Evolutionary conservation across 306 rosid genomes (phyloP), one percentile per base, ranked within the genome.

Genomic region (Boehmeria nivea): DNA sequence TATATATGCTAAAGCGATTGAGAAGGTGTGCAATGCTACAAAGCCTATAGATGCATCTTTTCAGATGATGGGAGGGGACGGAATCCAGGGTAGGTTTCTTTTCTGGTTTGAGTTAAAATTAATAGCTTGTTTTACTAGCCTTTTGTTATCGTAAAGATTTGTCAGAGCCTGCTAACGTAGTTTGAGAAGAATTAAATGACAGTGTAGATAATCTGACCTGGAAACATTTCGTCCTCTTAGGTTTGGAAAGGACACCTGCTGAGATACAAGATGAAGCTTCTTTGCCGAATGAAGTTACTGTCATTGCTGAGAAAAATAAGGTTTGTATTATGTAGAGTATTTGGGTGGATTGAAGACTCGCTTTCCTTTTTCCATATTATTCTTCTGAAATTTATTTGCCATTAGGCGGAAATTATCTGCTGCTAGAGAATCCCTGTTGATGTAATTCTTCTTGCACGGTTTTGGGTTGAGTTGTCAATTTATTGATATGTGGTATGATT

Each of bases 301-400:
- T 27, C 39, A 54, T 37, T 71, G 56, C 67, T 18, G 82, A 77
- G 64, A 78, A 66, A 73, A 84, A 64, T 71, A 73, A 86, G 97
- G 97, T 89, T 57, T 50, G 33, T 22, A 49, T 55, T 53, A 40
- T 23, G 72, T 46, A 51, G 61, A 57, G 56, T 54, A 12, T 43
- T 46, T 37, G 27, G 37, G 53, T 73, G 54, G 46, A 23, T 15
- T 12, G 3, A 8, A 26, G 48, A 15, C 8, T 43, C 16, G 7
- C 22, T 24, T 22, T 12, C 13, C 23, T 6, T 12, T 48, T 12
- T 3, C 40, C 37, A 38, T 18, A 26, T 9, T 23, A 37, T 12
- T 37, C 10, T 40, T 40, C 44, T 6, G 51, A 19, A 45, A 45
- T 16, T 40, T 40, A 40, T 11, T n/a, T 40, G 16, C 45, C 45